Evolutionary conservation across 768 basidiomycete species (phyloP).

Genomic region (Amanita exitialis): DNA sequence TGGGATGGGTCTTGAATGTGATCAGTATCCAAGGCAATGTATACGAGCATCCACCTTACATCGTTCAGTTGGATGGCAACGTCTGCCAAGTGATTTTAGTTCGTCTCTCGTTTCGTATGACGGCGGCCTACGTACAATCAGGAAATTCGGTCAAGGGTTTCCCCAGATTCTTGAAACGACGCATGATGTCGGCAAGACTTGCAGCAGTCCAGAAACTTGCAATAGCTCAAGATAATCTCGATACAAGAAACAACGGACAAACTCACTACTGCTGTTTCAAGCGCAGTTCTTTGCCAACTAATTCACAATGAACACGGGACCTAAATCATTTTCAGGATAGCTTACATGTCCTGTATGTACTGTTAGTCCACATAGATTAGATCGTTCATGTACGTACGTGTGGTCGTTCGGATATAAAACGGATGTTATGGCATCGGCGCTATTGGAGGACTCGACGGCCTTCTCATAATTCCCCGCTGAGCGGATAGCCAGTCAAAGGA

Average conservation of each 20-base stretch:
- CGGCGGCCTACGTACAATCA: slow-evolving; percentile 47
- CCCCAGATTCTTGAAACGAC: slow-evolving; percentile 86
- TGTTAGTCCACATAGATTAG: slow-evolving; percentile 3
- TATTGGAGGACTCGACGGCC: slow-evolving; percentile 81
- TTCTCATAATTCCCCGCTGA: slow-evolving; percentile 88
- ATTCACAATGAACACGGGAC: neutral
- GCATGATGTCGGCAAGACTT: slow-evolving; percentile 78
- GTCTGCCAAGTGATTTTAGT: slow-evolving; percentile 28
- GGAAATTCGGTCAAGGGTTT: slow-evolving; percentile 75
- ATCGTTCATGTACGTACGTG: slow-evolving; percentile 29
- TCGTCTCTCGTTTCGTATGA: neutral
- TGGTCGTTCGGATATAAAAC: slow-evolving; percentile 97
- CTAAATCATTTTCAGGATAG: neutral
- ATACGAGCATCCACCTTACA: slow-evolving; percentile 28
- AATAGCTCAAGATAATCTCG: neutral
- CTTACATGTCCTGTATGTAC: slow-evolving; percentile 32
- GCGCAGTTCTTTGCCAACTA: slow-evolving; percentile 80
- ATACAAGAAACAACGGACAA: neutral
- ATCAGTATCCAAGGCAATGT: neutral
- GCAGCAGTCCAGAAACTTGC: slow-evolving; percentile 81
- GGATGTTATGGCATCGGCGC: slow-evolving; percentile 87
- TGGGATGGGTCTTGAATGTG: slow-evolving; percentile 72
- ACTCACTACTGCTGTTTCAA: slow-evolving; percentile 87
- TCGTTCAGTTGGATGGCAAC: slow-evolving; percentile 96
- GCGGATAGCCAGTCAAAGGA: neutral